Evolutionary conservation across 2,329 filamentous ascomycete genomes (phyloP), one percentile per base, ranked within the genome.

Genomic region (Aspergillus flavus): DNA sequence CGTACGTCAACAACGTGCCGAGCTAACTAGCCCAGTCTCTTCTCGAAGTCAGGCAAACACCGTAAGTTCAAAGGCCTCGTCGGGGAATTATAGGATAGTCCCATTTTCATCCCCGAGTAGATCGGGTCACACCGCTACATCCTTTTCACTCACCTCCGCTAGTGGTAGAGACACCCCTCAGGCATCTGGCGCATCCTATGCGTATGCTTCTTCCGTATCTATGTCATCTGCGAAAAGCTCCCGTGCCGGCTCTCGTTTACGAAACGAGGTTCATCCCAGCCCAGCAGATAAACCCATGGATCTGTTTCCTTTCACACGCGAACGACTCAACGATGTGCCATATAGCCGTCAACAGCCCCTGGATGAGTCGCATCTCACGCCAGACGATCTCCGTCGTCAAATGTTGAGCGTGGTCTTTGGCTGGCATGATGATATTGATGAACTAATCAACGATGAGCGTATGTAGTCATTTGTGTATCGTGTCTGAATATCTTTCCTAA

Each of bases 351-450:
- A 89, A 0, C 84, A 88, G 16, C 78, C 83, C 1, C 70, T 83
- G 16, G 85, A 90, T 67, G 84, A 87, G 61, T 77, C 81, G 3
- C 85, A 84, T 32, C 79, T 92, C 28, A 91, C 90, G 7, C 79
- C 87, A 10, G 91, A 97, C 69, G 90, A 96, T 68, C 84, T 97
- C 52, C 89, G 94, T 55, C 86, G 86, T 54, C 94, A 97, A 76
- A 97, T 99, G 94, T 85, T 99, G 5, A 92, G 86, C 69, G 91
- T 94, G 6, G 93, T 99, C 2, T 99, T 99, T 76, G 95, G 95
- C 3, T 99, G 95, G 94, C 89, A 94, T 58, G 89, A 89, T 61
- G 92, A 96, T 69, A 89, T 94, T 46, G 86, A 93, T 53, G 89
- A 89, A 52, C 80, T 99, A 56, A 87, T 99, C 59, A 86, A 89